A percentile compares a stretch with the other conserved stretches of the same genome.
phyloP scores from a whole-genome alignment of 169 alveolate species.

The Besnoitia besnoiti region DNA sequence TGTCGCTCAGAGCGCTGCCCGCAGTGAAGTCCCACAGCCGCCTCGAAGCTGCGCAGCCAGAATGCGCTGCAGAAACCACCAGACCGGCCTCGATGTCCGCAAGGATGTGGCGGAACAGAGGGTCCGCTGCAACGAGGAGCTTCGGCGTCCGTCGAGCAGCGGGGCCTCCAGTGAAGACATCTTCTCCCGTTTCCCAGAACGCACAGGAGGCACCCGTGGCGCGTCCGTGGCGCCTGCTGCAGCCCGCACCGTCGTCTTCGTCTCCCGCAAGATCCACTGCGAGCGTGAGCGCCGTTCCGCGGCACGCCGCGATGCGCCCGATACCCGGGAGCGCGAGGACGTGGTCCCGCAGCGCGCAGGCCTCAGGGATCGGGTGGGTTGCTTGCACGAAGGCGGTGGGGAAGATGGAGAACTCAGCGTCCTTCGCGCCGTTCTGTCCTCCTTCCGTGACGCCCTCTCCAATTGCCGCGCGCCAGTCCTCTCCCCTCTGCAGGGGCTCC shows the following conservation, averaged over 20 bases:
- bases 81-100: background rate
- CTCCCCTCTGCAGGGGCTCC: background rate
- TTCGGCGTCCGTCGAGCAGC: background rate
- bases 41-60: background rate
- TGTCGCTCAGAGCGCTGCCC: background rate
- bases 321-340: background rate
- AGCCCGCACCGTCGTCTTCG: background rate
- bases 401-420: background rate
- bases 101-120: background rate
- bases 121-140: constrained; percentile 33
- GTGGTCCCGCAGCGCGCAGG: background rate
- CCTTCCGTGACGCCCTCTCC: background rate
- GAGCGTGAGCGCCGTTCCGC: background rate
- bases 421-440: background rate
- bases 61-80: no score
- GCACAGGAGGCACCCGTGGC: background rate
- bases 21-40: background rate
- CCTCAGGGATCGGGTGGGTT: background rate
- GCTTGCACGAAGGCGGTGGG: background rate
- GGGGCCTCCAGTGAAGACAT: background rate
- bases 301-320: background rate
- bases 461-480: no score
- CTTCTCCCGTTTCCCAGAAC: background rate
- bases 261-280: background rate
- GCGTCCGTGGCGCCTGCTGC: background rate